A percentile compares a stretch with the other conserved stretches of the same genome.
Evolutionary conservation across 202 grass and related monocot species (phyloP).

Genomic region (Elaeis oleifera): DNA sequence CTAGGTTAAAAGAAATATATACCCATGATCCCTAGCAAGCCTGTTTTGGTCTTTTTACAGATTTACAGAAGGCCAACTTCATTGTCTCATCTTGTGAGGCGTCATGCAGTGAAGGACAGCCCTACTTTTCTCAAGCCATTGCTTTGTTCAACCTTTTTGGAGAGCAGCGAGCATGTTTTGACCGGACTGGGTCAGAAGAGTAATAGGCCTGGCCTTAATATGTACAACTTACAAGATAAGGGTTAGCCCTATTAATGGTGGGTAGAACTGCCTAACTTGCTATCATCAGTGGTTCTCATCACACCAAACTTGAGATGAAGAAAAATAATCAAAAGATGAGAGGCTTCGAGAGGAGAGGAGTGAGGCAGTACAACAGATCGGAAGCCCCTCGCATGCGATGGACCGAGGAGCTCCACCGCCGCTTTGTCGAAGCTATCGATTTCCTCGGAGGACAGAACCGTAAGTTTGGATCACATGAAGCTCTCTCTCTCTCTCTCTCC

Average conservation of each 20-base stretch:
- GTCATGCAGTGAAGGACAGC: constrained; percentile 8
- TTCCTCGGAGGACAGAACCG: constrained; percentile 62
- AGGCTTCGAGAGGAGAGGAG: constrained; percentile 52
- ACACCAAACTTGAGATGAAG: not conserved
- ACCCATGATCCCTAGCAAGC: no score
- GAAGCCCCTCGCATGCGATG: constrained; percentile 72
- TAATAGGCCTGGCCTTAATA: no score
- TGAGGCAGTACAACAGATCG: constrained; percentile 80
- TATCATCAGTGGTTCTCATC: not conserved
- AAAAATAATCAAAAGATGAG: constrained; percentile 33
- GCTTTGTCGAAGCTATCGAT: constrained; percentile 64
- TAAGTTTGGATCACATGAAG: constrained; percentile 23
- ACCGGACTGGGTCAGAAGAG: constrained; percentile 60
- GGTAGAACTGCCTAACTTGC: not conserved
- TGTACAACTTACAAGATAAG: no score
- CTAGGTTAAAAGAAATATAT: no score
- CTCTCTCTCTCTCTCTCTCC: not conserved
- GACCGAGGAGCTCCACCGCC: constrained; percentile 84
- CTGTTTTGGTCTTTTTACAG: no score
- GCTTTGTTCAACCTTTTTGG: constrained; percentile 23
- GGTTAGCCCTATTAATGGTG: not conserved
- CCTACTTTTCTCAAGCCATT: constrained; percentile 27
- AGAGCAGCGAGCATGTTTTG: constrained; percentile 52
- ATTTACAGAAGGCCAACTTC: no score
- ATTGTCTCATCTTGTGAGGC: no score